Conservation (phyloP, 1,284 basidiomycete species). For the Trichosporon sp. region DNA sequence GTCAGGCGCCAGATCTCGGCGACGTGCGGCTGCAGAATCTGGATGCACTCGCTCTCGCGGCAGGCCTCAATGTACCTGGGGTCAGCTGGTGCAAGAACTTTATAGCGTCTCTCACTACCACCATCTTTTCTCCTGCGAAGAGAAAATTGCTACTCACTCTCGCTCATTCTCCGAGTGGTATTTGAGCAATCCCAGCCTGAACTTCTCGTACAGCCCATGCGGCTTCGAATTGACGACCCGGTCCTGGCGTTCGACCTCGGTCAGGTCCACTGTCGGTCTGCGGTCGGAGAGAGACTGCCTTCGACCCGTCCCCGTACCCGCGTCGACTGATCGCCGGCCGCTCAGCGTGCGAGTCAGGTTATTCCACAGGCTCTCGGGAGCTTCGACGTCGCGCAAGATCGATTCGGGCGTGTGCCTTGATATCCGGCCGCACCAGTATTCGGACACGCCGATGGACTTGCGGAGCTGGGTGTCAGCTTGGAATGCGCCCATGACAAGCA, state of each 20-base stretch:
- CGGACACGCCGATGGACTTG: slow-evolving; percentile 40
- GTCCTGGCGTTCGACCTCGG: slow-evolving; percentile 38
- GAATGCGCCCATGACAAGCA: too few species aligned
- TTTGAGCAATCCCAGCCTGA: slow-evolving; percentile 50
- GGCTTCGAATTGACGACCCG: slow-evolving; percentile 39
- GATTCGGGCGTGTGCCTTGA: slow-evolving; percentile 21
- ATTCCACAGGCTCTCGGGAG: neutral
- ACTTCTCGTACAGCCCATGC: slow-evolving; percentile 48
- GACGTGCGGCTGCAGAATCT: slow-evolving; percentile 47
- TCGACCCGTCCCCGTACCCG: neutral
- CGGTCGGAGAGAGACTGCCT: neutral
- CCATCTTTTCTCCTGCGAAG: too few species aligned
- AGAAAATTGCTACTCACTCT: slow-evolving; percentile 25
- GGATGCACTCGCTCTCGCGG: slow-evolving; percentile 50
- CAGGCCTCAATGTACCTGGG: slow-evolving; percentile 52
- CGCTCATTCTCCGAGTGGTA: slow-evolving; percentile 38
- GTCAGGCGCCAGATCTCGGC: slow-evolving; percentile 56
- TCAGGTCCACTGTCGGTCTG: slow-evolving; percentile 26
- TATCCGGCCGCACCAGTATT: slow-evolving; percentile 47
- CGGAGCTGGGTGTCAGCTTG: slow-evolving; percentile 33
- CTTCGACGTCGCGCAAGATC: neutral
- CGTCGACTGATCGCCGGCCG: slow-evolving; percentile 8
- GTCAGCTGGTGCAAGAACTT: slow-evolving; percentile 27
- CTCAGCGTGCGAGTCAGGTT: slow-evolving; percentile 19
- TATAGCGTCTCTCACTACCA: neutral